Percentiles rank a stretch among this genome's conserved stretches.
Evolutionary conservation across 2,329 filamentous ascomycete species (phyloP).

Genomic region (Monilinia polystroma): DNA sequence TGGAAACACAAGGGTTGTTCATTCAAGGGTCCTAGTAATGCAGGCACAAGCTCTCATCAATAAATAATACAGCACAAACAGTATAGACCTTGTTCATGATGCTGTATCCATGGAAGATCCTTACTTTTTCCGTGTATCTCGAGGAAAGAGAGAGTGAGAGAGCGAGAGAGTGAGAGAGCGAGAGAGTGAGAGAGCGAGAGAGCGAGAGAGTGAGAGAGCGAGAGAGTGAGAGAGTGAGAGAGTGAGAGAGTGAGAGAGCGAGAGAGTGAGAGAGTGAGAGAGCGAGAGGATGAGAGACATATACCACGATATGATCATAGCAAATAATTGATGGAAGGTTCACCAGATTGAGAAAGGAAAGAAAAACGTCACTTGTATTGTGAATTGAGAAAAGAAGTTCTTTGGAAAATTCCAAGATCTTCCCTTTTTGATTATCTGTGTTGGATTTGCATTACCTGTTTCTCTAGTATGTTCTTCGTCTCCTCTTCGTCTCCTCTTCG

Average conservation of each 20-base stretch:
- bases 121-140: slow-evolving; percentile 10
- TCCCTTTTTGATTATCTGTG: not conserved
- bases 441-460: not conserved
- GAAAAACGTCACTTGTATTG: no score
- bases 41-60: slow-evolving; percentile 7
- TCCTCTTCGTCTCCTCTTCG: not conserved
- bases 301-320: slow-evolving; percentile 13
- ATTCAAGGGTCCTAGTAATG: slow-evolving; percentile 12
- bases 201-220: not conserved
- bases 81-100: slow-evolving; percentile 3
- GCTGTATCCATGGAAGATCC: slow-evolving; percentile 15
- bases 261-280: no score
- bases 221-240: no score
- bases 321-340: not conserved
- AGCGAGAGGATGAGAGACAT: not conserved
- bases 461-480: slow-evolving; percentile 3
- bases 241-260: not conserved
- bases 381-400: not conserved
- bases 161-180: no score
- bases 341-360: no score
- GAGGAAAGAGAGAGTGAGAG: not conserved
- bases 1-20: slow-evolving; percentile 11
- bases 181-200: not conserved
- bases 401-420: not conserved
- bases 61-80: not conserved